Evolutionary conservation across 306 rosid species (phyloP).

Genomic region (Quercus suber): DNA sequence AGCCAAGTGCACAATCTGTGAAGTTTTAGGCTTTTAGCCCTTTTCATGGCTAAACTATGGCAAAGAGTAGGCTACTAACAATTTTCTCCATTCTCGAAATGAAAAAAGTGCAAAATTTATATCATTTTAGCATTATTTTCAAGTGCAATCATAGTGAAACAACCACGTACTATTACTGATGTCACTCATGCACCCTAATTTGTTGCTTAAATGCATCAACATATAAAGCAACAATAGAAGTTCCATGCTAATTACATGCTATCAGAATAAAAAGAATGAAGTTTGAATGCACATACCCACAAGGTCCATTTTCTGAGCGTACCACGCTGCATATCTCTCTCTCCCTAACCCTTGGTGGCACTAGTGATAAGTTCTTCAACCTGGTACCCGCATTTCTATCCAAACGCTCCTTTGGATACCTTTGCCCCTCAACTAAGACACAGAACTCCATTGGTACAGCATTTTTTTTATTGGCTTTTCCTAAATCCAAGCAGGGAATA

Average conservation of each 20-base stretch:
- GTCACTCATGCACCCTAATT: background rate
- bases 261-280: background rate
- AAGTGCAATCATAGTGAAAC: background rate
- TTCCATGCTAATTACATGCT: background rate
- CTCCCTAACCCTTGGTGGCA: slow-evolving; percentile 37
- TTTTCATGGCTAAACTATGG: background rate
- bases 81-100: background rate
- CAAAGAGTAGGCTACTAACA: background rate
- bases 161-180: background rate
- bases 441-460: slow-evolving; percentile 80
- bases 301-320: slow-evolving; percentile 61
- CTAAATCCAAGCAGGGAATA: slow-evolving; percentile 75
- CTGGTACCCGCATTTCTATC: slow-evolving; percentile 23
- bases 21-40: background rate
- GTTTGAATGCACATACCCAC: slow-evolving; percentile 47
- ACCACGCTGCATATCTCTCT: slow-evolving; percentile 45
- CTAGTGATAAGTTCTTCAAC: slow-evolving; percentile 47
- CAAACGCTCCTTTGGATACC: slow-evolving; percentile 58
- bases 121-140: background rate
- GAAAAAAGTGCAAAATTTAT: background rate
- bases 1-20: background rate
- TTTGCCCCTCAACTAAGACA: slow-evolving; percentile 64
- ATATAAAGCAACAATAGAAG: background rate
- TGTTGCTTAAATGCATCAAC: background rate
- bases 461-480: slow-evolving; percentile 45